A percentile compares a stretch with the other conserved stretches of the same genome.
phyloP scores from a whole-genome alignment of 441 rosid species.

The Pelargonium cotyledonis region DNA sequence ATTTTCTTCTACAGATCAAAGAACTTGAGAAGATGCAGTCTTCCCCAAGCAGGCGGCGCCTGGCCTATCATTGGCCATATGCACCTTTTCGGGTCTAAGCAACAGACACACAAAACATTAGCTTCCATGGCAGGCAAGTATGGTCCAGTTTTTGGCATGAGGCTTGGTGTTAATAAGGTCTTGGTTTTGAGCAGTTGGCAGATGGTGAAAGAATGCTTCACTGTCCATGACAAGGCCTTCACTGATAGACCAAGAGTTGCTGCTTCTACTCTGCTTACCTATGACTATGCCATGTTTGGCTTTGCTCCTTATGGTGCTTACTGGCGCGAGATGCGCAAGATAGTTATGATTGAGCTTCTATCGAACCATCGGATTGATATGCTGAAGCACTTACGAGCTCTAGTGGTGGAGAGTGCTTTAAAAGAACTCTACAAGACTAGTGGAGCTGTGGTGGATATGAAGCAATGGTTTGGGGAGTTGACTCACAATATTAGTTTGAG shows the following conservation, averaged over 20 bases:
- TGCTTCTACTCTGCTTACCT: too few relatives aligned
- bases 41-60: slow-evolving; percentile 19
- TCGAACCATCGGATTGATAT: slow-evolving; percentile 10
- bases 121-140: slow-evolving; percentile 21
- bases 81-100: slow-evolving; percentile 19
- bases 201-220: slow-evolving; percentile 1
- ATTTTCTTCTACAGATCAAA: slow-evolving; percentile 18
- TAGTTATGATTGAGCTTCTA: slow-evolving; percentile 26
- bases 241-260: too few relatives aligned
- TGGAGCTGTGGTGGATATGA: too few relatives aligned
- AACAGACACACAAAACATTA: slow-evolving; percentile 21
- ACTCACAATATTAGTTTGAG: too few relatives aligned
- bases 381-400: slow-evolving; percentile 18
- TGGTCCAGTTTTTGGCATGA: slow-evolving; percentile 21
- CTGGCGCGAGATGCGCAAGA: slow-evolving; percentile 14
- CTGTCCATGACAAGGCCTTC: too few relatives aligned
- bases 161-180: slow-evolving; percentile 7
- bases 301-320: too few relatives aligned
- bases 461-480: too few relatives aligned
- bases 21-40: slow-evolving; percentile 1
- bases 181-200: slow-evolving; percentile 5
- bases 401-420: neutral
- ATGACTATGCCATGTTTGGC: too few relatives aligned
- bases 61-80: slow-evolving; percentile 25
- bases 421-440: too few relatives aligned